phyloP scores from a whole-genome alignment of 768 basidiomycete genomes.

The Calocybe gangraenosa region DNA sequence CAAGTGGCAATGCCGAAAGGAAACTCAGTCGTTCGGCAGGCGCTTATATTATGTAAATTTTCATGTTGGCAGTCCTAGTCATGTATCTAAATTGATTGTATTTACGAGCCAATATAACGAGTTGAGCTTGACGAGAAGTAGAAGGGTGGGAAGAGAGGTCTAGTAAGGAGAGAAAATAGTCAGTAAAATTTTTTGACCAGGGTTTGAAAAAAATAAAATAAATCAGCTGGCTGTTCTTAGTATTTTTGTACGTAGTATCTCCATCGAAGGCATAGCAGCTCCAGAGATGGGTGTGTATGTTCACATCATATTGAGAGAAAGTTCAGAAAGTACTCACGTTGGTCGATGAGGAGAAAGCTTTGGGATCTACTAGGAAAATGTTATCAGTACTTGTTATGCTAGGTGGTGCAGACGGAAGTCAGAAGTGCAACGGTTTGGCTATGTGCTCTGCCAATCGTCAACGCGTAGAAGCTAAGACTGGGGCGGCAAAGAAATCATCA shows the following conservation, averaged over 20 bases:
- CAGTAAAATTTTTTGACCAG: constrained; percentile 1
- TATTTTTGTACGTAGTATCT: constrained; percentile 38
- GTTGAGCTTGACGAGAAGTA: no score
- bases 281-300: constrained; percentile 41
- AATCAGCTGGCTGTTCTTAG: constrained; percentile 66
- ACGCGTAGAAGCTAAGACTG: constrained; percentile 59
- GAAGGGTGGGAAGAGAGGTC: no score
- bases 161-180: constrained; percentile 5
- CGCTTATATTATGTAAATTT: no score
- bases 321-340: no score
- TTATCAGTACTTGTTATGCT: no score
- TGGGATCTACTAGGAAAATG: no score
- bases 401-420: constrained; percentile 27
- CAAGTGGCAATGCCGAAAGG: no score
- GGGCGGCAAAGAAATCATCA: constrained; percentile 76
- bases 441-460: constrained; percentile 68
- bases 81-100: no score
- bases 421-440: constrained; percentile 69
- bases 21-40: no score
- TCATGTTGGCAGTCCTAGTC: no score
- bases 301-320: constrained; percentile 41
- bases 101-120: no score
- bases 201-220: constrained; percentile 8
- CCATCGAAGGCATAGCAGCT: constrained; percentile 43
- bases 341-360: no score